Evolutionary conservation across 2,329 filamentous ascomycete species (phyloP).

Genomic region (Pseudocercospora vitis): DNA sequence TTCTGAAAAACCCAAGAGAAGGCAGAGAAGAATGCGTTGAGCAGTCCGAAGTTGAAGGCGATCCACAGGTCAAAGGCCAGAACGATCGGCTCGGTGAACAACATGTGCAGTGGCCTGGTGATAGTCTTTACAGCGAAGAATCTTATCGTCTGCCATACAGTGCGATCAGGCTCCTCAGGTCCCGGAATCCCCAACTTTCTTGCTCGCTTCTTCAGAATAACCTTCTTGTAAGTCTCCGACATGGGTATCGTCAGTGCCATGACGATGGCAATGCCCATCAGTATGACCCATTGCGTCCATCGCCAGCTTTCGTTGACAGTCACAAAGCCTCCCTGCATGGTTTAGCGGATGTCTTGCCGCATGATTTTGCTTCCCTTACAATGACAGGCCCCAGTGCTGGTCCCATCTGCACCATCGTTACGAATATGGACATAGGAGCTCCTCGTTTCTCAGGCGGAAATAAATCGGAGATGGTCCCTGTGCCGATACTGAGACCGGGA

Average conservation of each 20-base stretch:
- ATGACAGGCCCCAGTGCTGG: conserved; percentile 28
- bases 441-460: conserved; percentile 21
- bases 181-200: conserved; percentile 27
- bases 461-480: conserved; percentile 26
- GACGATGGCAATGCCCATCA: conserved; percentile 28
- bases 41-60: conserved; percentile 28
- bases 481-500: conserved; percentile 48
- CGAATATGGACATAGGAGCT: conserved; percentile 20
- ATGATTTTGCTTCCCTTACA: too few species aligned
- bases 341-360: too few species aligned
- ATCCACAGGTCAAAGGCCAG: conserved; percentile 26
- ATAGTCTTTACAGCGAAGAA: conserved; percentile 21
- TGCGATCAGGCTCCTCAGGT: conserved; percentile 8
- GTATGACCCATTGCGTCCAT: conserved; percentile 40
- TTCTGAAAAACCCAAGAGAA: conserved; percentile 28
- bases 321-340: conserved; percentile 38
- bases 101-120: conserved; percentile 33
- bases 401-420: conserved; percentile 12
- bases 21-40: conserved; percentile 30
- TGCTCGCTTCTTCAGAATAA: conserved; percentile 30
- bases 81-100: conserved; percentile 37
- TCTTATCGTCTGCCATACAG: not conserved
- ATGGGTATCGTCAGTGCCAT: conserved; percentile 35
- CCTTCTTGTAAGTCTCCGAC: conserved; percentile 37
- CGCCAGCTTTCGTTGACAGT: conserved; percentile 32